Evolutionary conservation across 2,329 filamentous ascomycete species (phyloP), one percentile per base, ranked within the genome.

Genomic region (Aspergillus sclerotialis): DNA sequence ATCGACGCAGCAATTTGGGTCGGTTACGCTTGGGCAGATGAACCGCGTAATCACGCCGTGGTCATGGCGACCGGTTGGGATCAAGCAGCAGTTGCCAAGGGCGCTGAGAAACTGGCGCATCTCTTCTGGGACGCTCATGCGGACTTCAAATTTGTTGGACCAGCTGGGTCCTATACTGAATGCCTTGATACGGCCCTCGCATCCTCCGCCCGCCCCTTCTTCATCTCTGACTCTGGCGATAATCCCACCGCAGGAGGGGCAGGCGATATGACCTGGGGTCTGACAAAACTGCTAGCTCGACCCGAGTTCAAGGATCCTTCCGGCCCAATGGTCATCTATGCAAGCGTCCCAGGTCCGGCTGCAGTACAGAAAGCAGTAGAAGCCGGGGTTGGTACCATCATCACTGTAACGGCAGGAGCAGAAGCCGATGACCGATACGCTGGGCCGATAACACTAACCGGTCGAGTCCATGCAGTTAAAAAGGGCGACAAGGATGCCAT

Each of bases 21-120:
- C 0, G 72, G 72, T 2, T 75, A 75, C 42, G 66, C 71, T 1
- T 75, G 72, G 72, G 72, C 72, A 0, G 72, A 75, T 38, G 71
- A 73, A 46, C 69, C 68, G 14, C 61, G 72, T 13, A 72, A 74
- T 37, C 60, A 67, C 5, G 72, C 70, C 0, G 66, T 53, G 2
- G 61, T 74, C 3, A 61, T 74, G 4, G 69, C 70, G 1, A 74
- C 70, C 0, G 72, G 72, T 8, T 73, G 70, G 70, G 60, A 72
- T 28, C 41, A 59, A 32, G 40, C 48, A 2, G 53, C 56, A 0
- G 59, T 70, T 2, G 47, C 54, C 0, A 39, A 39, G 1, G 64
- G 65, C 3, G 69, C 70, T 0, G 62, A 72, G 48, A 56, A 53
- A 16, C 49, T 75, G 5, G 70, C 72, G 7, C 49, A 44, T 2